phyloP scores from a whole-genome alignment of 257 asterid species.

The Penstemon newberryi region DNA sequence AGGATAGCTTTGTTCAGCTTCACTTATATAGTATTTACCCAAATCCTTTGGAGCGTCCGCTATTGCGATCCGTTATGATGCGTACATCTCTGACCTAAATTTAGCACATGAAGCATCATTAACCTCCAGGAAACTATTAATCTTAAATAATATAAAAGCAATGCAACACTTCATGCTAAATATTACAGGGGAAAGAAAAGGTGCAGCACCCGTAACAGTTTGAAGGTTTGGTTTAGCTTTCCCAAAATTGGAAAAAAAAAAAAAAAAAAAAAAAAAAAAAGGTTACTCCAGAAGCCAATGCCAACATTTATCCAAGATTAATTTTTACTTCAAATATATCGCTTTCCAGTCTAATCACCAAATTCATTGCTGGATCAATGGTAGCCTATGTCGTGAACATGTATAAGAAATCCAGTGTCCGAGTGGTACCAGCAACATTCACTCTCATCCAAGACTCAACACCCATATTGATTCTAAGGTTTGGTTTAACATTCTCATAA shows the following conservation, averaged over 20 bases:
- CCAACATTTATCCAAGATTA: background rate
- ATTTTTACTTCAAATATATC: too few species aligned
- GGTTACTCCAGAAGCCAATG: background rate
- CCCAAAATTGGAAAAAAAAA: background rate
- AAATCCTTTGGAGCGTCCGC: conserved; percentile 71
- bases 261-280: background rate
- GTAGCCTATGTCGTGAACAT: too few species aligned
- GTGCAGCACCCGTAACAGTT: background rate
- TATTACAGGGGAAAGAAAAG: conserved; percentile 8
- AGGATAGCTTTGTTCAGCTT: conserved; percentile 14
- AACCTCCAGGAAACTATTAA: background rate
- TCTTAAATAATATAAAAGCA: background rate
- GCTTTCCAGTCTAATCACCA: too few species aligned
- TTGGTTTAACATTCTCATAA: background rate
- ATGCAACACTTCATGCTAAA: background rate
- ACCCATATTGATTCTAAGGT: background rate
- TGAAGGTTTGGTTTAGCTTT: background rate
- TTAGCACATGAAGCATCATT: conserved; percentile 13
- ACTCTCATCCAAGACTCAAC: too few species aligned
- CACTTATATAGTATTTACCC: conserved; percentile 45
- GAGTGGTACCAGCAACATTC: too few species aligned
- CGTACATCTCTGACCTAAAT: conserved; percentile 73
- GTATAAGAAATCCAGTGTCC: too few species aligned
- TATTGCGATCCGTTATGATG: conserved; percentile 71
- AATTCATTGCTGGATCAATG: too few species aligned